Conservation (phyloP, 139 green algal genomes). For the Chlorella sp. region DNA sequence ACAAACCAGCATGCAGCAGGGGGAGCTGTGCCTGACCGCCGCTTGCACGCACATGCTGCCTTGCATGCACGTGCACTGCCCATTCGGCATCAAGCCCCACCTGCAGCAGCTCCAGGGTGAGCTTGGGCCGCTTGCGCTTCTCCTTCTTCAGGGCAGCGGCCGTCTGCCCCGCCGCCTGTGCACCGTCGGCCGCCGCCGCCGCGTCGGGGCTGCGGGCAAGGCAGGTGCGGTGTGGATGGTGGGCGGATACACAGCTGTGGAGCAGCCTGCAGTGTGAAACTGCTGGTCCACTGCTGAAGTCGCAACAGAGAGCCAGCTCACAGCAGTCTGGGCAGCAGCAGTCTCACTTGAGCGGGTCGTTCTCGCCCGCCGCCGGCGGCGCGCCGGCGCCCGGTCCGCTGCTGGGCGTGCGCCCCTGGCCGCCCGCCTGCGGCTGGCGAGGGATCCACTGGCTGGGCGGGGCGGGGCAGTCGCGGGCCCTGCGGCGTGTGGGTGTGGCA, state of each 20-base stretch:
- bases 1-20: too few species aligned
- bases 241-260: too few species aligned
- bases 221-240: background rate
- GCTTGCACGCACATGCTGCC: too few species aligned
- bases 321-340: too few species aligned
- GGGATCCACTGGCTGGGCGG: slow-evolving; percentile 37
- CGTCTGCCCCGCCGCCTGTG: slow-evolving; percentile 1
- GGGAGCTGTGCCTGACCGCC: too few species aligned
- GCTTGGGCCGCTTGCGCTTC: slow-evolving; percentile 54
- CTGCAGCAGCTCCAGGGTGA: slow-evolving; percentile 56
- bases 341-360: slow-evolving; percentile 21
- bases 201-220: background rate
- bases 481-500: background rate
- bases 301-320: too few species aligned
- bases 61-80: too few species aligned
- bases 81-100: too few species aligned
- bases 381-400: background rate
- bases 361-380: background rate
- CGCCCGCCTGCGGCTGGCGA: background rate
- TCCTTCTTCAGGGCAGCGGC: slow-evolving; percentile 18
- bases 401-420: too few species aligned
- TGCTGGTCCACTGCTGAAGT: too few species aligned
- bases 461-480: slow-evolving; percentile 51
- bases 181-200: background rate
- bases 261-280: too few species aligned